Evolutionary conservation across 1,284 basidiomycete genomes (phyloP).

Genomic region (Ganoderma lucidum): DNA sequence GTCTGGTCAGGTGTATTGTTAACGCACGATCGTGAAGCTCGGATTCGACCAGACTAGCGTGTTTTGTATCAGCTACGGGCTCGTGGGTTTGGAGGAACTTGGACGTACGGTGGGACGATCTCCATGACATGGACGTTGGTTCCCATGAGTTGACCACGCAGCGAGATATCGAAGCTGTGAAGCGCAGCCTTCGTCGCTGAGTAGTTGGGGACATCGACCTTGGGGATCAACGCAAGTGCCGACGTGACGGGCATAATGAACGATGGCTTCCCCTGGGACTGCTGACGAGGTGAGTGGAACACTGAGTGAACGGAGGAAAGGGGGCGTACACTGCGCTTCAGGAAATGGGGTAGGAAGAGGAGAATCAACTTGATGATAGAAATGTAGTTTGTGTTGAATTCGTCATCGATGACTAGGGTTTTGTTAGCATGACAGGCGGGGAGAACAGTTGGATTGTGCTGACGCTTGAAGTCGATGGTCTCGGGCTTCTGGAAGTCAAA

Average conservation of each 20-base stretch:
- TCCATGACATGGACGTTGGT: slow-evolving; percentile 66
- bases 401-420: slow-evolving; percentile 51
- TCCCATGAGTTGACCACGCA: slow-evolving; percentile 55
- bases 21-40: slow-evolving; percentile 67
- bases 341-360: slow-evolving; percentile 63
- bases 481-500: slow-evolving; percentile 59
- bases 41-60: slow-evolving; percentile 62
- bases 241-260: slow-evolving; percentile 64
- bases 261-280: slow-evolving; percentile 53
- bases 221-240: slow-evolving; percentile 56
- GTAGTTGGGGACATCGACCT: slow-evolving; percentile 55
- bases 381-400: slow-evolving; percentile 65
- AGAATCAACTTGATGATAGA: slow-evolving; percentile 59
- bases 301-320: not conserved
- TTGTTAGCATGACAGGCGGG: not conserved
- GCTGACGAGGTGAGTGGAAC: slow-evolving; percentile 1
- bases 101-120: slow-evolving; percentile 65
- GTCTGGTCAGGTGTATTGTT: not conserved
- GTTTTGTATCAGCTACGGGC: slow-evolving; percentile 8
- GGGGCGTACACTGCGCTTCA: slow-evolving; percentile 56
- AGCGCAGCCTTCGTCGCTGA: slow-evolving; percentile 69
- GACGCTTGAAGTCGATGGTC: slow-evolving; percentile 55
- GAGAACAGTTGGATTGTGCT: slow-evolving; percentile 20
- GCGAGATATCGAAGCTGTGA: slow-evolving; percentile 60
- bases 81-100: not conserved